A percentile compares a stretch with the other conserved stretches of the same genome.
phyloP scores from a whole-genome alignment of 306 rosid species.

The Casuarina glauca region DNA sequence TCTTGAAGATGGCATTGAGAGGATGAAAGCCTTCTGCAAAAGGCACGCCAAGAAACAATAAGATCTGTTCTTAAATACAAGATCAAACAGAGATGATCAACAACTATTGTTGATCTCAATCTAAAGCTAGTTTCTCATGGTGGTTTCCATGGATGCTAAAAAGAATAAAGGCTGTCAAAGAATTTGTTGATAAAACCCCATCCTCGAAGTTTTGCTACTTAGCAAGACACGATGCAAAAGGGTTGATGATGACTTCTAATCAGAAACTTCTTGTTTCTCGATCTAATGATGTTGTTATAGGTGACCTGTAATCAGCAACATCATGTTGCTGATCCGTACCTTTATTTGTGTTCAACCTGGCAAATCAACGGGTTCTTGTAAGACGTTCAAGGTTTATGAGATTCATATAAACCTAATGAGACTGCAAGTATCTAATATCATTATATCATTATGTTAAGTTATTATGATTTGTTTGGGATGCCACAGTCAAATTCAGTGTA shows the following conservation, averaged over 20 bases:
- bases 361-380: no score
- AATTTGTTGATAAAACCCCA: not conserved
- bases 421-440: no score
- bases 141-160: not conserved
- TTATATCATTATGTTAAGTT: no score
- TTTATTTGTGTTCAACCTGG: no score
- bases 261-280: not conserved
- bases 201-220: not conserved
- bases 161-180: not conserved
- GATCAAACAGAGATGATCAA: no score
- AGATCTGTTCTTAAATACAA: no score
- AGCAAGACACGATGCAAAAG: not conserved
- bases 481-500: no score
- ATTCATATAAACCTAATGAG: no score
- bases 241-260: not conserved
- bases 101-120: no score
- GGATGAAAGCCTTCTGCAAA: constrained; percentile 42
- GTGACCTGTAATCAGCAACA: constrained; percentile 4
- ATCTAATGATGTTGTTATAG: not conserved
- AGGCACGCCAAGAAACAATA: constrained; percentile 43
- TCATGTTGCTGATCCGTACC: not conserved
- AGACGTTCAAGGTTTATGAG: no score
- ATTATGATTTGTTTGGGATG: no score
- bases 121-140: not conserved
- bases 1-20: constrained; percentile 51